Evolutionary conservation across 352 stramenopile genomes (phyloP).

Genomic region (Pythium sukuiense): DNA sequence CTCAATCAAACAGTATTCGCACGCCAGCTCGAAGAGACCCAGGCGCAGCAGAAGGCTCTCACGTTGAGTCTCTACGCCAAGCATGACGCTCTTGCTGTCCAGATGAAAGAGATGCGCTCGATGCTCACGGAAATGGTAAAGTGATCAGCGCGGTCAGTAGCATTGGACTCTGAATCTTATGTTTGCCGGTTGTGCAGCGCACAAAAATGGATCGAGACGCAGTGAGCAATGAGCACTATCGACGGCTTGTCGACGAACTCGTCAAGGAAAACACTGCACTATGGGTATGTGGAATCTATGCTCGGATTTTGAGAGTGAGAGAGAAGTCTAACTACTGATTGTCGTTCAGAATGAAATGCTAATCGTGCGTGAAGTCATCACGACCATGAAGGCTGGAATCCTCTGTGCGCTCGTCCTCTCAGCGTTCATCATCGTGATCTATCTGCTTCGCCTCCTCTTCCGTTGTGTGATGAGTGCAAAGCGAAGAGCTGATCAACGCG

Average conservation of each 20-base stretch:
- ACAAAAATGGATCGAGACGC: constrained; percentile 20
- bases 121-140: constrained; percentile 53
- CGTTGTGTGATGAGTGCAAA: constrained; percentile 74
- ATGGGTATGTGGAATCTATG: constrained; percentile 25
- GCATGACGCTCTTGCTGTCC: constrained; percentile 47
- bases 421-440: constrained; percentile 71
- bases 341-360: constrained; percentile 68
- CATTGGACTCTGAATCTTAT: background rate
- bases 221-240: constrained; percentile 15
- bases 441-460: constrained; percentile 64
- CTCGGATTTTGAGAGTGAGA: background rate
- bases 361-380: constrained; percentile 78
- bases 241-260: constrained; percentile 24
- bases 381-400: constrained; percentile 85
- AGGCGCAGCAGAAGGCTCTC: constrained; percentile 38
- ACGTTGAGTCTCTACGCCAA: constrained; percentile 31
- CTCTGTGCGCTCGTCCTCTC: constrained; percentile 72
- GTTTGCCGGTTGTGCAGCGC: constrained; percentile 3
- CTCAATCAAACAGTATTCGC: constrained; percentile 60
- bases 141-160: background rate
- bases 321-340: background rate
- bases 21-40: constrained; percentile 59
- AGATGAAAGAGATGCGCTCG: constrained; percentile 54
- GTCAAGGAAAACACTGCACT: constrained; percentile 31
- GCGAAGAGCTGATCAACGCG: constrained; percentile 63